Evolutionary conservation across 2,329 filamentous ascomycete genomes (phyloP), one percentile per base, ranked within the genome.

Genomic region (Epichloe glyceriae): DNA sequence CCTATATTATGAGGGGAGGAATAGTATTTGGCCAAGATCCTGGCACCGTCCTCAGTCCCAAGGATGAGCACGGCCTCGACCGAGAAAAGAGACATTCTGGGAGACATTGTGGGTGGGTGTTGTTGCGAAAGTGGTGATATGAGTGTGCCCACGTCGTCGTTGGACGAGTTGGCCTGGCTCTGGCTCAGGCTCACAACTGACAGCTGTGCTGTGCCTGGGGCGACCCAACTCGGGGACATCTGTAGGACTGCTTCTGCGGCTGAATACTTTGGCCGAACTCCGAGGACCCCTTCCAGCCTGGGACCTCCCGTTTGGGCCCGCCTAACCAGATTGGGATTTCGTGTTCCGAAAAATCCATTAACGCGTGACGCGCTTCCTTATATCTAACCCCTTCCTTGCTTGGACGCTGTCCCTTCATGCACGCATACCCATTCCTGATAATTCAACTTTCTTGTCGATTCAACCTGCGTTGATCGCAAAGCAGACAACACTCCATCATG

Each of bases 11-110:
- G 85, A 68, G 67, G 85, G 73, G 69, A 73, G 69, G 68, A 70
- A 76, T 91, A 95, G 79, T 95, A 95, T 75, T 96, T 96, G 64
- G 89, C 82, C 67, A 95, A 88, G 72, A 97, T 87, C 68, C 91
- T 82, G 54, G 86, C 86, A 64, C 87, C 87, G 68, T 97, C 91
- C 70, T 95, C 88, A 54, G 84, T 83, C 62, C 85, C 82, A 65
- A 90, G 82, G 60, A 90, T 82, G 58, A 88, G 76, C 66, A 90
- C 77, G 64, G 86, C 86, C 67, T 86, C 85, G 64, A 89, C 77
- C 62, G 83, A 81, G 73, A 85, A 85, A 43, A 89, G 78, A 56
- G 83, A 85, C 72, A 88, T 82, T 70, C 81, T 80, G 56, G 83
- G 82, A 59, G 83, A 79, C 85, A 89, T 88, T 55, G 49, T 64